Evolutionary conservation across 345 rosid genomes (phyloP), one percentile per base, ranked within the genome.

Genomic region (Erysimum cheiranthoides): DNA sequence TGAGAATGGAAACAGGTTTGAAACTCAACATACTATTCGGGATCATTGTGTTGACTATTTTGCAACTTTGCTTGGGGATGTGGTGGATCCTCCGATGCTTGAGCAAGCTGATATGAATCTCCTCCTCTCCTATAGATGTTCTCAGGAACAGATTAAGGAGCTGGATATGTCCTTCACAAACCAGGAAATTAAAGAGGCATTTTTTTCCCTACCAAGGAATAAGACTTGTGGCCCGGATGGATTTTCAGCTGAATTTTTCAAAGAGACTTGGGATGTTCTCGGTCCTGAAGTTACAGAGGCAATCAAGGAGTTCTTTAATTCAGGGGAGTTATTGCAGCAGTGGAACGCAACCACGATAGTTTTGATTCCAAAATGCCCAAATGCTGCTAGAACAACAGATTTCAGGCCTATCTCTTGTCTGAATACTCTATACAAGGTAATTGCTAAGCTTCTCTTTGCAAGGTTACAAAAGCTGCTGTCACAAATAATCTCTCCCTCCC

Each of bases 1-100:
- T 49, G 28, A 4, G 0, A 9, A 3, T 18, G 54, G 54, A 0
- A 3, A 8, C 0, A 8, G 11, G 2, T 8, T 49, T 0, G 28
- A 18, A 0, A 2, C 54, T 9, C 12, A 47, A 0, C 2, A 3
- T 2, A 30, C 4, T 0, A 49, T 49, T 1, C 5, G 3, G 0
- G 2, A 4, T 0, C 13, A 17, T 3, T 49, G 30, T 18, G 11
- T 10, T 0, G 3, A 8, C 1, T 49, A 49, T 3, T 49, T 49
- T 3, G 4, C 10, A 0, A 0, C 0, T 1, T 5, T 49, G 0
- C 12, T 49, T 3, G 11, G 13, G 0, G 13, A 6, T 0, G 9
- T 1, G 0, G 6, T 8, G n/a, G 3, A 11, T 5, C 2, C 28
- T n/a, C 27, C 11, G 0, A 6, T 10, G 13, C 11, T 49, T 1